Conservation (phyloP, 768 basidiomycete genomes). For the Collybiopsis luxurians region DNA sequence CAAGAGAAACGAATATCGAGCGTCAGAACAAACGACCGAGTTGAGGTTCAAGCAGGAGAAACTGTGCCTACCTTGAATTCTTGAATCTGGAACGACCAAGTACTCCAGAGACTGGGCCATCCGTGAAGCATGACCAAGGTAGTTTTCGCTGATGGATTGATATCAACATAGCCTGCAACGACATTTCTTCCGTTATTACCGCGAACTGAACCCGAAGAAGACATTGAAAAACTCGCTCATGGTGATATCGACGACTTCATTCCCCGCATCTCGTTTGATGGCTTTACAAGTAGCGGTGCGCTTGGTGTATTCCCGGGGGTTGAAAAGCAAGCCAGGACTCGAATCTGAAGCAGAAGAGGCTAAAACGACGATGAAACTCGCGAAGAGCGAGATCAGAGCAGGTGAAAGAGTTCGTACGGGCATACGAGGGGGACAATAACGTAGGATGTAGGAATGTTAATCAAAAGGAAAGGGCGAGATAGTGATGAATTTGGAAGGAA, state of each 20-base stretch:
- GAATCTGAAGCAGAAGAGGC: neutral
- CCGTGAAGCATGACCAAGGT: constrained; percentile 73
- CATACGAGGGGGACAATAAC: no score
- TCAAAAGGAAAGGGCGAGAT: no score
- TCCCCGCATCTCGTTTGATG: constrained; percentile 32
- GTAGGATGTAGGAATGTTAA: no score
- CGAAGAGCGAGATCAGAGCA: neutral
- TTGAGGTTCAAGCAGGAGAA: neutral
- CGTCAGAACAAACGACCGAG: neutral
- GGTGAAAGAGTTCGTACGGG: neutral
- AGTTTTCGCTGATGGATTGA: constrained; percentile 50
- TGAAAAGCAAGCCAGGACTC: constrained; percentile 22
- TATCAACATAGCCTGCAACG: constrained; percentile 55
- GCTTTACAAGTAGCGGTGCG: constrained; percentile 38
- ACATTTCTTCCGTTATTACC: neutral
- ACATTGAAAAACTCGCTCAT: constrained; percentile 36
- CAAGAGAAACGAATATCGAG: neutral
- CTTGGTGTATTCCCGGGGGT: constrained; percentile 35
- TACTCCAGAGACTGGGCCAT: constrained; percentile 77
- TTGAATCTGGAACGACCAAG: constrained; percentile 70
- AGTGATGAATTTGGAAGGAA: no score
- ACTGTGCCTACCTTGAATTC: constrained; percentile 49
- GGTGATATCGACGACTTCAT: constrained; percentile 32
- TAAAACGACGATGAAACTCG: neutral
- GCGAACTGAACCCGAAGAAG: neutral